Base-by-base conservation (phyloP, 495 filamentous ascomycete species). In the Pseudomonodictys pantanalensis region DNA sequence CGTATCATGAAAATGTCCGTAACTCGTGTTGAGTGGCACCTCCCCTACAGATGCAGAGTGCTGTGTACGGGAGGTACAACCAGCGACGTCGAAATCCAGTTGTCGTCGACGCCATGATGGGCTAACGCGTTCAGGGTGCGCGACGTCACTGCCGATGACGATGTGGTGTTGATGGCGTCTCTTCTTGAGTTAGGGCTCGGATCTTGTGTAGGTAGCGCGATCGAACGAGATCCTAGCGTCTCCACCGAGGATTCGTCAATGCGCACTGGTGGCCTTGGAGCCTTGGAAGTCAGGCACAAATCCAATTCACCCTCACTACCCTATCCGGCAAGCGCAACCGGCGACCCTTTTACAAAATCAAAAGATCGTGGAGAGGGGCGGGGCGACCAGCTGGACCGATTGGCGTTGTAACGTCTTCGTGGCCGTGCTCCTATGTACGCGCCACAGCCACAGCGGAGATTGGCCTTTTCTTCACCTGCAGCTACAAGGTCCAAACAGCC, bases 1-100 rank as follows among this genome's bases (percentile, higher is more conserved):
- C 60, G 52, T 24, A 23, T 38, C 53, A 63, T 63, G n/a, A 11
- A 52, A 62, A 50, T 51, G 52, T 41, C 60, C 52, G 52, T 28
- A 29, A 50, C 23, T 51, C 47, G 22, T n/a, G 44, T 5, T 43
- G 12, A 20, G 52, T 29, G 35, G 49, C 49, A n/a, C 26, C 30
- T 52, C 49, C 20, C 30, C 8, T 42, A 18, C 15, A 24, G 23
- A 12, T 17, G 55, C 20, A 7, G 44, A 8, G 55, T 15, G 7
- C 11, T 22, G 35, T 30, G 22, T 29, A 17, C 11, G 15, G 18
- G 6, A 12, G 15, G 9, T 1, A 8, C 12, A 17, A 22, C 9
- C 33, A 28, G 44, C 22, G 25, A 44, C 7, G 44, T 23, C 17
- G 49, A 35, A 10, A 32, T 20, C 41, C 29, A 38, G 49, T 8